Conservation (phyloP, 1,139 yeast species). For the Yamadazyma trypodendri region DNA sequence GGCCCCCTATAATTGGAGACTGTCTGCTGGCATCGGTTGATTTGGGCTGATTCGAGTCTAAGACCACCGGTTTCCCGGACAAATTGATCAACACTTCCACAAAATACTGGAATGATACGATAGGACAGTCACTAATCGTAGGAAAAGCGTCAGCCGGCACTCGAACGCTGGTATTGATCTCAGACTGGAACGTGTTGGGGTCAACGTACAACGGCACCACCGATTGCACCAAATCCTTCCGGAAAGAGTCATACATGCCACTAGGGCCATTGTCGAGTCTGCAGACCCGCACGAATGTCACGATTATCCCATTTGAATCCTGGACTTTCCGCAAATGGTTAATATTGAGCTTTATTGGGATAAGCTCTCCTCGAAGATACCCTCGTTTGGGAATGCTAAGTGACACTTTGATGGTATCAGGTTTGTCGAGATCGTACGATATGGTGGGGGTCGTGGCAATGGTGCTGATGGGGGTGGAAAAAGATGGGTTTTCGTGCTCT, state of each 20-base stretch:
- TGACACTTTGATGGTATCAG: constrained; percentile 48
- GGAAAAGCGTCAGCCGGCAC: constrained; percentile 89
- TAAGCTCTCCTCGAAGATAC: constrained; percentile 71
- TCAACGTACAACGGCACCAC: constrained; percentile 79
- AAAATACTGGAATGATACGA: constrained; percentile 81
- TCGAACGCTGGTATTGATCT: constrained; percentile 60
- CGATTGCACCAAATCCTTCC: constrained; percentile 81
- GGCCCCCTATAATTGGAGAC: constrained; percentile 15
- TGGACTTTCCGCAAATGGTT: constrained; percentile 70
- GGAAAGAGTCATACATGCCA: constrained; percentile 66
- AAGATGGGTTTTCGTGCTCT: background rate
- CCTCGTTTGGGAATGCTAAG: constrained; percentile 69
- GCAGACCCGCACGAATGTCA: constrained; percentile 79
- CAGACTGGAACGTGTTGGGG: constrained; percentile 58
- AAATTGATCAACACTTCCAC: constrained; percentile 79
- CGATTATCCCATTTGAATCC: constrained; percentile 73
- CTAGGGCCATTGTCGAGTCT: constrained; percentile 69
- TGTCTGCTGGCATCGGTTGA: constrained; percentile 12
- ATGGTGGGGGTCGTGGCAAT: constrained; percentile 8
- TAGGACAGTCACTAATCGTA: constrained; percentile 69
- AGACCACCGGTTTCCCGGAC: constrained; percentile 37
- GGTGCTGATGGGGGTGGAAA: background rate
- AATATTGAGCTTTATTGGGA: constrained; percentile 67
- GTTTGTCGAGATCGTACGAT: constrained; percentile 12
- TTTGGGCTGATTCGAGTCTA: constrained; percentile 28